These are phyloP conservation scores for Drosera capensis DNA, from an alignment of 148 eudicot species.

Conservation along the genomic window DNA sequence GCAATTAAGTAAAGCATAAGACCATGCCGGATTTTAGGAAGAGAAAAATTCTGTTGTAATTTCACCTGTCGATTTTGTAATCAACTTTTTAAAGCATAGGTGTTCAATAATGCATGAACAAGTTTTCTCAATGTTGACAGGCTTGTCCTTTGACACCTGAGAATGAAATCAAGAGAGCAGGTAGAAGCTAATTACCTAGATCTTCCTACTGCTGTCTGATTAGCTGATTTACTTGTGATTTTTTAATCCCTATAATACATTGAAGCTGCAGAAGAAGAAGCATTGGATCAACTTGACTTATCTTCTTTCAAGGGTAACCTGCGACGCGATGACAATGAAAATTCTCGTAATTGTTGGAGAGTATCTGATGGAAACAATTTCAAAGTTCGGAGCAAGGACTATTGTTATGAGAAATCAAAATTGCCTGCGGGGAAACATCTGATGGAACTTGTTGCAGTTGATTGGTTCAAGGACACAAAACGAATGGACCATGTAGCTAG, in stretches of 20 bases:
- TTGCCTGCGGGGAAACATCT: constrained; percentile 81
- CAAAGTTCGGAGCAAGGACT: constrained; percentile 78
- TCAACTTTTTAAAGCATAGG: too few relatives aligned
- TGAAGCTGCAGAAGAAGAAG: constrained; percentile 54
- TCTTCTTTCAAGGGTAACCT: constrained; percentile 73
- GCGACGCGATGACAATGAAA: constrained; percentile 57
- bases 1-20: too few relatives aligned
- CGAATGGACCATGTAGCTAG: constrained; percentile 93
- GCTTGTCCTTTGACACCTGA: constrained; percentile 23
- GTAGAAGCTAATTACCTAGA: constrained; percentile 12
- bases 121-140: constrained; percentile 20
- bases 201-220: not conserved
- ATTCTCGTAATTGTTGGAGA: constrained; percentile 81
- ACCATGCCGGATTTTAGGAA: too few relatives aligned
- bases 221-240: constrained; percentile 1
- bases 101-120: not conserved
- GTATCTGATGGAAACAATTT: constrained; percentile 88
- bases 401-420: constrained; percentile 68
- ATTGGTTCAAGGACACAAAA: constrained; percentile 79
- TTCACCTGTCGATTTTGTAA: too few relatives aligned
- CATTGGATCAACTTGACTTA: constrained; percentile 47
- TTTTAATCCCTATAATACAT: too few relatives aligned
- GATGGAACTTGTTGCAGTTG: constrained; percentile 93
- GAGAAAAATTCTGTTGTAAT: too few relatives aligned
- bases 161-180: constrained; percentile 35